Percentiles rank a stretch among this genome's conserved stretches.
These are phyloP conservation scores for Jacaranda mimosifolia DNA, from an alignment of 257 asterid genomes.

Conservation along the genomic window DNA sequence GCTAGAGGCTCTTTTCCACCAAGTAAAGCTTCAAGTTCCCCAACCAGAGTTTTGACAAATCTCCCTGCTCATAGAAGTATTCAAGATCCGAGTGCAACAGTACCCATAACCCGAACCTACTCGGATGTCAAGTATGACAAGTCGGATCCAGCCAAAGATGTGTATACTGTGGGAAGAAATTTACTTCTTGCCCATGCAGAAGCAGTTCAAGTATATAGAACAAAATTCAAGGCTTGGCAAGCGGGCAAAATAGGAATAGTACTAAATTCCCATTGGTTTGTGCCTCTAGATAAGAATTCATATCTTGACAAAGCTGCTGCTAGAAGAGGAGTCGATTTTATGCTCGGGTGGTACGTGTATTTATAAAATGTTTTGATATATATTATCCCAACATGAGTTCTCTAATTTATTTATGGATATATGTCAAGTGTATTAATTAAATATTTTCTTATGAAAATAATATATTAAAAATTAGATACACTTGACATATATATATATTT, in stretches of 20 bases:
- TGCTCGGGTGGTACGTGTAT: slow-evolving; percentile 8
- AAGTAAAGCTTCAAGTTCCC: background rate
- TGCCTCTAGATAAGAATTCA: background rate
- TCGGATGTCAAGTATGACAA: background rate
- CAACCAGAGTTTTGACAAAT: background rate
- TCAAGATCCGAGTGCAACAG: background rate
- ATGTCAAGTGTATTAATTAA: too few relatives aligned
- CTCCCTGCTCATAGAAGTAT: background rate
- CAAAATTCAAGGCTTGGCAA: slow-evolving; percentile 13
- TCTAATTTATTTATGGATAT: too few relatives aligned
- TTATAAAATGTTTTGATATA: background rate
- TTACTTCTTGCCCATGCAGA: slow-evolving; percentile 45
- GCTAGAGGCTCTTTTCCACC: slow-evolving; percentile 17
- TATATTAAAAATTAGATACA: too few relatives aligned
- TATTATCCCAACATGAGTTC: too few relatives aligned
- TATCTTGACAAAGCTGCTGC: background rate
- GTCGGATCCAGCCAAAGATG: slow-evolving; percentile 23
- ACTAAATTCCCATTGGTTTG: background rate
- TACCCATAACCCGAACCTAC: background rate
- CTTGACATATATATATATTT: too few relatives aligned
- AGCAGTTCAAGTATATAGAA: slow-evolving; percentile 32
- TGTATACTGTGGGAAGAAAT: slow-evolving; percentile 37
- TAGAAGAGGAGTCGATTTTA: slow-evolving; percentile 1
- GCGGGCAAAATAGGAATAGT: slow-evolving; percentile 12
- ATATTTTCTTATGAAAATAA: too few relatives aligned